Percentiles rank a stretch among this genome's conserved stretches.
phyloP scores from a whole-genome alignment of 768 basidiomycete genomes.

The Lentinula aciculospora region DNA sequence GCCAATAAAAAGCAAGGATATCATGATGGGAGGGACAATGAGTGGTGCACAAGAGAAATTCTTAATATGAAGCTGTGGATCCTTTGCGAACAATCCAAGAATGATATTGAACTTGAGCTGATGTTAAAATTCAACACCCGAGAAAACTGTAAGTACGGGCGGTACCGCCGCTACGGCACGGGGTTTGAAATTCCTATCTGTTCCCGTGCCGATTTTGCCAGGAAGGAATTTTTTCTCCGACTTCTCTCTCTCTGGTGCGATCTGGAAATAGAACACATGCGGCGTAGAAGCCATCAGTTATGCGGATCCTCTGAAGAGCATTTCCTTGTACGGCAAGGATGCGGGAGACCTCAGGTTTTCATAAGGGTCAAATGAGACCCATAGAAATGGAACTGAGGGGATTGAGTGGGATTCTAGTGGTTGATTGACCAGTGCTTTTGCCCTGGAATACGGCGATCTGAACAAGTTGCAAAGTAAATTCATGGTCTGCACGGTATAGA shows the following conservation, averaged over 20 bases:
- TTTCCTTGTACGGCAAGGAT: slow-evolving; percentile 2
- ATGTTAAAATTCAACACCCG: no score
- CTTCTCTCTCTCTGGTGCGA: no score
- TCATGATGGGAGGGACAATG: neutral
- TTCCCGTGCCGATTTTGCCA: neutral
- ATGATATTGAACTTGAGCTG: no score
- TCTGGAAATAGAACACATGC: slow-evolving; percentile 2
- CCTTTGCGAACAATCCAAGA: neutral
- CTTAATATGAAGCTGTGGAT: neutral
- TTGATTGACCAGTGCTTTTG: neutral
- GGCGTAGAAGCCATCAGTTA: slow-evolving; percentile 6
- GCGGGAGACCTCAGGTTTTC: neutral
- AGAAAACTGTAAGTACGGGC: no score
- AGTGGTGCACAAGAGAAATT: neutral
- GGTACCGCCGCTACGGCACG: neutral
- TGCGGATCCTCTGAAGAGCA: slow-evolving; percentile 1
- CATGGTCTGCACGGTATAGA: neutral
- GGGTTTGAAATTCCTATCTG: neutral
- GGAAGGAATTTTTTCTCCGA: neutral
- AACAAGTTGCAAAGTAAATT: neutral
- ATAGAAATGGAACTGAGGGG: slow-evolving; percentile 1
- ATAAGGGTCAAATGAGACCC: slow-evolving; percentile 2
- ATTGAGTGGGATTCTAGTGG: slow-evolving; percentile 1
- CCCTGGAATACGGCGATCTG: slow-evolving; percentile 1
- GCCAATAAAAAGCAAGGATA: no score